phyloP scores from a whole-genome alignment of 371 early-diverging fungal genomes.

The Mucor mucedo region DNA sequence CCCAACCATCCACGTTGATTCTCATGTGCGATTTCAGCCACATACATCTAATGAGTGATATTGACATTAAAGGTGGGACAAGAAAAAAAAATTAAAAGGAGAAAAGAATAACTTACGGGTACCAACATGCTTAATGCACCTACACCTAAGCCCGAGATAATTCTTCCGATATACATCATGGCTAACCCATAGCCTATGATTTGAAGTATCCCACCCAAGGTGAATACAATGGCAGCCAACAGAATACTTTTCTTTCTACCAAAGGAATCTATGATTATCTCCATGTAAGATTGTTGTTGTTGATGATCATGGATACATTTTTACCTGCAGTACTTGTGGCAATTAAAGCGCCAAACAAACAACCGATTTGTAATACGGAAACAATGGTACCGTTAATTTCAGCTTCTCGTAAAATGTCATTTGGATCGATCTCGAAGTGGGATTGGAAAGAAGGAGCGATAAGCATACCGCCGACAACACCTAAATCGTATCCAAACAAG shows the following conservation, averaged over 20 bases:
- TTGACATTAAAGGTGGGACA: background rate
- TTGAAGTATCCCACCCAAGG: constrained; percentile 36
- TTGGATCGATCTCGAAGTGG: constrained; percentile 42
- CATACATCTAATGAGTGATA: constrained; percentile 27
- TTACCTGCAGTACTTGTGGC: constrained; percentile 37
- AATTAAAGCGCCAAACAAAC: constrained; percentile 36
- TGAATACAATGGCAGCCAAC: constrained; percentile 24
- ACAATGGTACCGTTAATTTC: constrained; percentile 43
- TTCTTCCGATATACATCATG: constrained; percentile 34
- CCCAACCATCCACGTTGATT: constrained; percentile 37
- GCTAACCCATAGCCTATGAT: constrained; percentile 27
- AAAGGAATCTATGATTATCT: constrained; percentile 18
- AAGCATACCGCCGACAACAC: constrained; percentile 37
- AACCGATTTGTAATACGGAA: constrained; percentile 39
- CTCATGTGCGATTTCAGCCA: constrained; percentile 43
- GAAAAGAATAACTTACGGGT: constrained; percentile 23
- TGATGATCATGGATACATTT: too few relatives aligned
- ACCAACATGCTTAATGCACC: constrained; percentile 40
- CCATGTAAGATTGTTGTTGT: background rate
- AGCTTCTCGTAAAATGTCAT: constrained; percentile 34
- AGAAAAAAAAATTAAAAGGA: too few relatives aligned
- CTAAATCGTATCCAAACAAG: constrained; percentile 40
- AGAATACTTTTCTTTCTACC: constrained; percentile 36
- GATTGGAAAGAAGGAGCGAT: constrained; percentile 42
- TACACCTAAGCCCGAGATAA: constrained; percentile 39